phyloP scores from a whole-genome alignment of 768 basidiomycete species.

The Tylopilus felleus region DNA sequence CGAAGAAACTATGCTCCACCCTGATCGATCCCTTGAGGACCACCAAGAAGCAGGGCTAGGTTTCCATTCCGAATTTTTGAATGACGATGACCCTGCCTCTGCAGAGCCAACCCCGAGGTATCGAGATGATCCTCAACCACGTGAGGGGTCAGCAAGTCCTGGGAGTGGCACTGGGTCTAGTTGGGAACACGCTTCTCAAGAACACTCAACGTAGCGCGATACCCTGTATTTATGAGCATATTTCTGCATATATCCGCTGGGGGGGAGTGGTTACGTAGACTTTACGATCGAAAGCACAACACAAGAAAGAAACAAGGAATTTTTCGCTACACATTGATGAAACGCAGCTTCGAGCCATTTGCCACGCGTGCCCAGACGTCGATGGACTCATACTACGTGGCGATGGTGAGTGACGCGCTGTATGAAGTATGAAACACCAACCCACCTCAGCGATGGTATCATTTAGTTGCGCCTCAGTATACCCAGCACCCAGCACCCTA shows the following conservation, averaged over 20 bases:
- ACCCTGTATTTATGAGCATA: conserved; percentile 20
- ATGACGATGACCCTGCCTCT: conserved; percentile 62
- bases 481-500: conserved; percentile 81
- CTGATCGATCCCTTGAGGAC: conserved; percentile 32
- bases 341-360: conserved; percentile 76
- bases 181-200: conserved; percentile 68
- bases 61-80: conserved; percentile 80
- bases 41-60: conserved; percentile 40
- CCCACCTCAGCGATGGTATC: conserved; percentile 79
- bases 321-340: conserved; percentile 39
- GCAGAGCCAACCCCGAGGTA: conserved; percentile 35
- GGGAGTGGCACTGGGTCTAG: conserved; percentile 52
- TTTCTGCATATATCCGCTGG: conserved; percentile 18
- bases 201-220: conserved; percentile 21
- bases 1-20: conserved; percentile 63
- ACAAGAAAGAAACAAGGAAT: background rate
- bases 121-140: conserved; percentile 51
- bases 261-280: conserved; percentile 7
- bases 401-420: conserved; percentile 7
- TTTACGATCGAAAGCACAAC: conserved; percentile 14
- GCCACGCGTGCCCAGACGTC: conserved; percentile 81
- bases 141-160: conserved; percentile 28
- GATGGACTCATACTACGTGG: conserved; percentile 77
- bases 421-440: conserved; percentile 5
- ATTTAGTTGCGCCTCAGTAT: conserved; percentile 88